Conservation (phyloP, 129 eudicot species). For the Calendula officinalis region DNA sequence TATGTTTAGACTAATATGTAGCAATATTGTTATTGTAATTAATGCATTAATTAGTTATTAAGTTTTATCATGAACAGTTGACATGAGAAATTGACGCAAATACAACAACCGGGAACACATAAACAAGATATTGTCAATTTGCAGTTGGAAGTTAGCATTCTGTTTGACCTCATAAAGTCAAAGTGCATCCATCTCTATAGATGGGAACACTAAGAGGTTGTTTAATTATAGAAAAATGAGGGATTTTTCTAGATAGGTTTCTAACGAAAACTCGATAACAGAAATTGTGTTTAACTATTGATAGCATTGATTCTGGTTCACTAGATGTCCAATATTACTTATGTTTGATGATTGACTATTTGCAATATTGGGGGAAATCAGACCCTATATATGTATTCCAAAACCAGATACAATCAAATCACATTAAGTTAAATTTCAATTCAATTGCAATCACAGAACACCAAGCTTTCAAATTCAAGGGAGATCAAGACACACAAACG, state of each 20-base stretch:
- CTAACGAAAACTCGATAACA: too few relatives aligned
- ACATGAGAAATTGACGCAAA: neutral
- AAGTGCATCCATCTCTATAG: neutral
- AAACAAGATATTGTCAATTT: neutral
- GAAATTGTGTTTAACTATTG: too few relatives aligned
- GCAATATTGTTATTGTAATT: too few relatives aligned
- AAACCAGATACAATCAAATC: slow-evolving; percentile 5
- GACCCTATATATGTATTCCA: neutral
- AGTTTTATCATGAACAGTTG: neutral
- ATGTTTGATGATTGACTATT: too few relatives aligned
- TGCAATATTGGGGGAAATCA: slow-evolving; percentile 15
- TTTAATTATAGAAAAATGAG: too few relatives aligned
- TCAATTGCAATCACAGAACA: slow-evolving; percentile 13
- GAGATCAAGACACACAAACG: slow-evolving; percentile 12
- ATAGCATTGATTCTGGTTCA: too few relatives aligned
- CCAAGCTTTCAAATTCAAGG: neutral
- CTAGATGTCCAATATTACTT: too few relatives aligned
- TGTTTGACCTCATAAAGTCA: neutral
- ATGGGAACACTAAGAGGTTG: neutral
- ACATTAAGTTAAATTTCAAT: slow-evolving; percentile 8
- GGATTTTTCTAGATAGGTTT: too few relatives aligned
- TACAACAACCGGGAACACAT: neutral
- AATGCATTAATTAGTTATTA: too few relatives aligned
- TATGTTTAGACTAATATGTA: too few relatives aligned
- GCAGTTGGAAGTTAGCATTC: neutral